Evolutionary conservation across 2,329 filamentous ascomycete genomes (phyloP).

Genomic region (Botrytis squamosa): DNA sequence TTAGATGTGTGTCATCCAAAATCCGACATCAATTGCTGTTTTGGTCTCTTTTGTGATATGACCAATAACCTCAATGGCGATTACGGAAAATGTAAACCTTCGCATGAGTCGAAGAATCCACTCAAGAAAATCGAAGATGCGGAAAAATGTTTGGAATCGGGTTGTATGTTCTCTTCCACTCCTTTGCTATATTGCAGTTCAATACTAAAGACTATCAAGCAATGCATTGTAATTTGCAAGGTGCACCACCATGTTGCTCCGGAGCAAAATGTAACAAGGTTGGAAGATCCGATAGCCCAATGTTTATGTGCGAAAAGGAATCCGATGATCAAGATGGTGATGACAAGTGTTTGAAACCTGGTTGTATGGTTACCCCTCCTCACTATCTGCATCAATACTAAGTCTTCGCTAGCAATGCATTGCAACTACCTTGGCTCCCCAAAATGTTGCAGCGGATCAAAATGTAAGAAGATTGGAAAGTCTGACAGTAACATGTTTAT

Average conservation of each 20-base stretch:
- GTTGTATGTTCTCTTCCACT: not conserved
- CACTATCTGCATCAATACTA: not conserved
- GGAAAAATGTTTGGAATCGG: not conserved
- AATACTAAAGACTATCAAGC: not conserved
- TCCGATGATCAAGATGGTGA: not conserved
- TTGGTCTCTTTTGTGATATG: not conserved
- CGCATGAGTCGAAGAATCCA: not conserved
- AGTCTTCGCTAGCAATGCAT: not conserved
- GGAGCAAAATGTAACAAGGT: not conserved
- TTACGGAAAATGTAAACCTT: not conserved
- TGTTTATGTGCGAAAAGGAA: not conserved
- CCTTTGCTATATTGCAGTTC: not conserved
- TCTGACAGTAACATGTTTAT: not conserved
- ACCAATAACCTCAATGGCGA: not conserved
- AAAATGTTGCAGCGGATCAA: not conserved
- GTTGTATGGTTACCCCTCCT: not conserved
- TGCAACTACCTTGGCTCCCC: not conserved
- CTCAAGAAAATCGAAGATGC: not conserved
- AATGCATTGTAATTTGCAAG: not conserved
- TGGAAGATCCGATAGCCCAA: not conserved
- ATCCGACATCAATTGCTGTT: not conserved
- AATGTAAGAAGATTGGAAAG: not conserved
- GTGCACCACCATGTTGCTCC: constrained; percentile 5
- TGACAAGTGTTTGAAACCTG: not conserved
- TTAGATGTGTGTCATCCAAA: not conserved